Evolutionary conservation across 164 flowering plant species (phyloP).

Genomic region (Aristolochia contorta): DNA sequence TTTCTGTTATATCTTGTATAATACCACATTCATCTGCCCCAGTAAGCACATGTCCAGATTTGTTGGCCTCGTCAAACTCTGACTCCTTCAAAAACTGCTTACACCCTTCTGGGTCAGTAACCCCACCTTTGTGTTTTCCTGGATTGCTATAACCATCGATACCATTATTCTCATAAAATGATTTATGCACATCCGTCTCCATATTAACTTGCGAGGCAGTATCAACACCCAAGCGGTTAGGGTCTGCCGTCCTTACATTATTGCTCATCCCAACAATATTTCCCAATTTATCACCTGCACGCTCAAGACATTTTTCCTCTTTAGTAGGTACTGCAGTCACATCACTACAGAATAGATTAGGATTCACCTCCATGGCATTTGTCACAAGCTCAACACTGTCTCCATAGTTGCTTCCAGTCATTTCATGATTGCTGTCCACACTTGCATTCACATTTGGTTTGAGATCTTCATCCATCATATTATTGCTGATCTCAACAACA

Average conservation of each 20-base stretch:
- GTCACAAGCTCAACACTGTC: background rate
- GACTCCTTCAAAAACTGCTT: no score
- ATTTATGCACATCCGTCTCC: no score
- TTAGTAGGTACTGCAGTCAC: background rate
- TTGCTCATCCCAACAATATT: background rate
- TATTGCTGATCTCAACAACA: background rate
- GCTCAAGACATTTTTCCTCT: background rate
- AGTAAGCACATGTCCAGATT: no score
- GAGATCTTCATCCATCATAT: background rate
- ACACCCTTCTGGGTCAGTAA: no score
- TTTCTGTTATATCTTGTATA: conserved; percentile 9
- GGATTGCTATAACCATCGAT: no score
- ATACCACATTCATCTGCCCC: background rate
- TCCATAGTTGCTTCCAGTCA: background rate
- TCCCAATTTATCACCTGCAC: background rate
- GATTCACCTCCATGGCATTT: background rate
- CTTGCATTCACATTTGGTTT: background rate
- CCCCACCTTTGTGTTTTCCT: no score
- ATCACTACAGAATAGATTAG: background rate
- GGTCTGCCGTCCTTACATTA: background rate
- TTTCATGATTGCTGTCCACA: background rate
- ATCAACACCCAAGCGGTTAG: background rate
- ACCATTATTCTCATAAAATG: no score
- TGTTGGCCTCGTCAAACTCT: no score
- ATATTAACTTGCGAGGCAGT: no score